phyloP scores from a whole-genome alignment of 305 asterid species.

The Salvia sclarea region DNA sequence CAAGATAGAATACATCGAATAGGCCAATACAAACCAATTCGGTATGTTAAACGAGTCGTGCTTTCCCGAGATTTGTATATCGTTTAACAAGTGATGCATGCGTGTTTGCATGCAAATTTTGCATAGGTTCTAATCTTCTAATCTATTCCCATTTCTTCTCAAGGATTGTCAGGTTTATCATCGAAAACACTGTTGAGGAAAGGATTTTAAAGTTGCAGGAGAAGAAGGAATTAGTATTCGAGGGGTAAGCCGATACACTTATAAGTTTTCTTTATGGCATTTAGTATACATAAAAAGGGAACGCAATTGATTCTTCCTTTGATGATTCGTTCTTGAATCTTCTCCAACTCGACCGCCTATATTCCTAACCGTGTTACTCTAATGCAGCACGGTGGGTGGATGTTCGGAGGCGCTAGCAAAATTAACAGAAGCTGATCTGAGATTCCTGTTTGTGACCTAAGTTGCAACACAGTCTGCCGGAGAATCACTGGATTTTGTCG shows the following conservation, averaged over 20 bases:
- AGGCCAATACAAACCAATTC: conserved; percentile 88
- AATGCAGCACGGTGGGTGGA: conserved; percentile 87
- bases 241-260: conserved; percentile 88
- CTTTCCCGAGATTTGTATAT: conserved; percentile 8
- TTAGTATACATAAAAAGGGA: background rate
- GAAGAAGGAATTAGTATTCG: conserved; percentile 91
- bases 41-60: conserved; percentile 41
- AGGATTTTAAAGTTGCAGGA: conserved; percentile 86
- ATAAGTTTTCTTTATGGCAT: background rate
- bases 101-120: background rate
- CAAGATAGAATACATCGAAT: conserved; percentile 95
- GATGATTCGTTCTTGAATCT: background rate
- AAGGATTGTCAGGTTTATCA: conserved; percentile 85
- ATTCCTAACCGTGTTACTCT: conserved; percentile 17
- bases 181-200: conserved; percentile 85
- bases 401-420: conserved; percentile 73
- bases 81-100: background rate
- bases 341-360: background rate
- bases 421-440: conserved; percentile 80
- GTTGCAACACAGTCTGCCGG: background rate
- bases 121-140: background rate
- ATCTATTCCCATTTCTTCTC: background rate
- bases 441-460: conserved; percentile 68
- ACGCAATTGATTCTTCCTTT: background rate
- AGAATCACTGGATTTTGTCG: background rate